phyloP scores from a whole-genome alignment of 768 basidiomycete genomes.

The Multifurca ochricompacta region DNA sequence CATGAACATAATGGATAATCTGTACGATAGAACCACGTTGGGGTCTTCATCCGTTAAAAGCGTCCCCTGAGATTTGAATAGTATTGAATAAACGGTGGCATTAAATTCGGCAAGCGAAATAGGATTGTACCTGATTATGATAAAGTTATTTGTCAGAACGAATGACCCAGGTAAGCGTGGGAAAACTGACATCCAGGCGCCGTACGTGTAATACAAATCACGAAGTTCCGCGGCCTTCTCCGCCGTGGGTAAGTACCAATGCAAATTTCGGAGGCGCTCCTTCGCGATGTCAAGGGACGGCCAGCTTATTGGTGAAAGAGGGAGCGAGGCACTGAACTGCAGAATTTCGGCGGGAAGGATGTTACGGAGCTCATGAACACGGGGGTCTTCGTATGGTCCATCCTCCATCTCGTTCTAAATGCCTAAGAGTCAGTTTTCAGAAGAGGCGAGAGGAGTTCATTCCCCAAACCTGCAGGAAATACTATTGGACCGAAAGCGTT shows the following conservation, averaged over 20 bases:
- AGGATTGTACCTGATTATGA: conserved; percentile 51
- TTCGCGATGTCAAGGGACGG: conserved; percentile 31
- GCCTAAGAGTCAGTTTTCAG: conserved; percentile 3
- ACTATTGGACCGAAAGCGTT: conserved; percentile 33
- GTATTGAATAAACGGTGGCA: conserved; percentile 39
- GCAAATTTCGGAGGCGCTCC: conserved; percentile 48
- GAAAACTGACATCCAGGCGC: conserved; percentile 58
- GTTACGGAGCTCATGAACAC: conserved; percentile 41
- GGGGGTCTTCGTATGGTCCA: conserved; percentile 42
- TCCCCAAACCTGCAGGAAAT: conserved; percentile 62
- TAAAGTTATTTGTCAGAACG: conserved; percentile 14
- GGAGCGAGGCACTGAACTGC: conserved; percentile 55
- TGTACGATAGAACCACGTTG: conserved; percentile 39
- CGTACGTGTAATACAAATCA: conserved; percentile 54
- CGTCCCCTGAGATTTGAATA: conserved; percentile 43
- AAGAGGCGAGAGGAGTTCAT: conserved; percentile 5
- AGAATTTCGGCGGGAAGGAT: conserved; percentile 58
- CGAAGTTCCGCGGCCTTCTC: conserved; percentile 51
- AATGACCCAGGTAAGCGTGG: conserved; percentile 46
- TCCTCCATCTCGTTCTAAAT: conserved; percentile 58
- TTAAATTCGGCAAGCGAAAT: conserved; percentile 51
- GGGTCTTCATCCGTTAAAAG: conserved; percentile 35
- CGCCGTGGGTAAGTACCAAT: conserved; percentile 61
- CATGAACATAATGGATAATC: conserved; percentile 52
- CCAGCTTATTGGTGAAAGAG: conserved; percentile 41